Evolutionary conservation across 441 rosid species (phyloP), one percentile per base, ranked within the genome.

Genomic region (Pelargonium hybrid): DNA sequence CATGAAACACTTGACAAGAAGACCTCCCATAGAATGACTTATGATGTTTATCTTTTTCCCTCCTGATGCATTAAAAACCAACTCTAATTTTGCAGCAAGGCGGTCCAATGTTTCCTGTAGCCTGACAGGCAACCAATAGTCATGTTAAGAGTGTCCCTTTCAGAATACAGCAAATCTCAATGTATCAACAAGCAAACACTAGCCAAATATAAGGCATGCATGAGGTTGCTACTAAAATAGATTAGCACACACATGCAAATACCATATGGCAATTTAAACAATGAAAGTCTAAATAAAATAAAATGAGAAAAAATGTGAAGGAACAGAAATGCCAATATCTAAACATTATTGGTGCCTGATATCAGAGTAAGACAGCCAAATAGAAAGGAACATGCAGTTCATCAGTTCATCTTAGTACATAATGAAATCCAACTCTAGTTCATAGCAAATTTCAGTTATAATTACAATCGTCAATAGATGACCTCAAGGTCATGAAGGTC

Each of bases 21-120:
- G 80, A 50, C 98, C 98, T 13, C 98, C 98, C 98, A 93, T 93
- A 18, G 97, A 93, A 82, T 93, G 98, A 82, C 89, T 88, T 15
- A 91, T 87, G 57, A 93, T 65, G 76, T 82, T 93, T 70, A 93
- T 90, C 88, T 90, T 93, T 82, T 87, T 93, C 77, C 85, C 96
- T 69, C 98, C 98, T 9, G 97, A 88, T 39, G 90, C 96, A 66
- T 83, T 79, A 77, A 88, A 90, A 23, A 87, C 83, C 0, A 83
- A 67, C 78, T 93, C 88, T 76, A 94, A 76, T 75, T 85, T 90
- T 18, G 75, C 81, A 59, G 98, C 89, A 74, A 94, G 81, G 6
- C 63, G 37, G 56, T 87, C 90, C 85, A 94, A 7, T 3, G 92
- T 86, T 68, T 88, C 98, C 59, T 82, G 82, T 73, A 90, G 80